phyloP scores from a whole-genome alignment of 2,329 filamentous ascomycete genomes.

The Fusarium sp. region DNA sequence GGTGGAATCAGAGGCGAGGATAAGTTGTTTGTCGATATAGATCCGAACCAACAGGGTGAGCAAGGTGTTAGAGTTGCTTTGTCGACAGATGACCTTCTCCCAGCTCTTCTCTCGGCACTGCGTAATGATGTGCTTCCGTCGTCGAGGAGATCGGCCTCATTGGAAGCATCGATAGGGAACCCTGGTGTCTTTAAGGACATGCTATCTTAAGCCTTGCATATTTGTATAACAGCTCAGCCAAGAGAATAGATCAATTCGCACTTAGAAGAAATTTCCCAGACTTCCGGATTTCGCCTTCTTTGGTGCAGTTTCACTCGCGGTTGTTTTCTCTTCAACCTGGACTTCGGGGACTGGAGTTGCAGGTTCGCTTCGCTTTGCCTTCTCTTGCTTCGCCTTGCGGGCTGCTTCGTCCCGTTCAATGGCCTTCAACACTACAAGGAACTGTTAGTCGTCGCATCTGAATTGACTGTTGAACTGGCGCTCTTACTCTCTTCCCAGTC shows the following conservation, averaged over 20 bases:
- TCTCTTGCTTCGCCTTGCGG: slow-evolving; percentile 59
- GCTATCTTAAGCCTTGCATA: slow-evolving; percentile 60
- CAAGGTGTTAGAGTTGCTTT: slow-evolving; percentile 68
- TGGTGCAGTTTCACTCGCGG: slow-evolving; percentile 37
- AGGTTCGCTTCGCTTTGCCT: slow-evolving; percentile 48
- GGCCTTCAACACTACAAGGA: slow-evolving; percentile 70
- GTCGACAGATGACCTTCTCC: slow-evolving; percentile 68
- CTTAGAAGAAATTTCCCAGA: slow-evolving; percentile 65
- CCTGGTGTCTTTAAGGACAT: slow-evolving; percentile 67
- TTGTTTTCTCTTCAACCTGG: slow-evolving; percentile 20
- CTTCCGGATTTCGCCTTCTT: slow-evolving; percentile 44
- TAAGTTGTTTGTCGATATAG: slow-evolving; percentile 71
- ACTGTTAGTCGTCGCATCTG: slow-evolving; percentile 18
- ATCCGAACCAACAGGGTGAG: slow-evolving; percentile 63
- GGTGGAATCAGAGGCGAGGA: slow-evolving; percentile 86
- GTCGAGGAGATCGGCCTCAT: slow-evolving; percentile 11
- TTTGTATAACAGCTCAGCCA: slow-evolving; percentile 31
- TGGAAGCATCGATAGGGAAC: slow-evolving; percentile 37
- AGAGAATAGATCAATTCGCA: slow-evolving; percentile 24
- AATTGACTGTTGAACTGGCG: not conserved
- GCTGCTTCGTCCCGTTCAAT: slow-evolving; percentile 72
- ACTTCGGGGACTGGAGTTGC: slow-evolving; percentile 14
- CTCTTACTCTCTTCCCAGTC: slow-evolving; percentile 87
- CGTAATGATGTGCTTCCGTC: slow-evolving; percentile 43
- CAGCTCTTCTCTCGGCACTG: slow-evolving; percentile 66